Evolutionary conservation across 1,284 basidiomycete genomes (phyloP).

Genomic region (Ganoderma boninense): DNA sequence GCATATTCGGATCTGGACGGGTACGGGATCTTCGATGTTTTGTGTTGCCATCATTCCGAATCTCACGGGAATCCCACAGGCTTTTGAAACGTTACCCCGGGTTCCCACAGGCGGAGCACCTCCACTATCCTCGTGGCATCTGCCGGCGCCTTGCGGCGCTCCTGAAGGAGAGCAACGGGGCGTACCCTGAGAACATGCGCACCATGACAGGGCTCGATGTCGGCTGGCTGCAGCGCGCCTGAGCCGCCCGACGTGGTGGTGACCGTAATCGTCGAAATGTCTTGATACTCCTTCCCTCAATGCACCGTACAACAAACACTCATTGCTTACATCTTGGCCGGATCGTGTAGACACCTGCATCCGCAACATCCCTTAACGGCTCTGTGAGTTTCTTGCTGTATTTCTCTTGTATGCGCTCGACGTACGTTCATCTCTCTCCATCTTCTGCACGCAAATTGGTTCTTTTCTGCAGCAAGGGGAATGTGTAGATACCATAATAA

Average conservation of each 20-base stretch:
- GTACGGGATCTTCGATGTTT: constrained; percentile 51
- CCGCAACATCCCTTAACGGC: constrained; percentile 1
- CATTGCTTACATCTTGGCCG: constrained; percentile 17
- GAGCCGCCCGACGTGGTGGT: constrained; percentile 8
- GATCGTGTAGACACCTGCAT: constrained; percentile 10
- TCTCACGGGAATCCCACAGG: constrained; percentile 12
- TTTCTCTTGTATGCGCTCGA: constrained; percentile 8
- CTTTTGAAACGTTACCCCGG: constrained; percentile 68
- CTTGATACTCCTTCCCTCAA: background rate
- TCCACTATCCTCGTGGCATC: constrained; percentile 65
- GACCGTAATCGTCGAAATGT: background rate
- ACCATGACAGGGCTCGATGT: constrained; percentile 82
- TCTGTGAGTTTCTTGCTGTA: constrained; percentile 13
- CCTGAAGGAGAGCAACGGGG: constrained; percentile 64
- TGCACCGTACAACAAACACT: background rate
- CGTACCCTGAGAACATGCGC: constrained; percentile 78
- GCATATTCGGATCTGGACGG: constrained; percentile 53
- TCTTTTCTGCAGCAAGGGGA: background rate
- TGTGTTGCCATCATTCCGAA: constrained; percentile 5
- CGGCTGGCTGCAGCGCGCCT: constrained; percentile 69
- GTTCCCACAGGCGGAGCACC: constrained; percentile 84
- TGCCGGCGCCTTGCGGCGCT: constrained; percentile 72
- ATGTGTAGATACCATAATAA: constrained; percentile 19
- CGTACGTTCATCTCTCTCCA: background rate
- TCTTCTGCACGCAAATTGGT: background rate